A percentile compares a stretch with the other conserved stretches of the same genome.
Conservation (phyloP, 1,139 yeast genomes). For the Spencermartinsiella ligniputridi region DNA sequence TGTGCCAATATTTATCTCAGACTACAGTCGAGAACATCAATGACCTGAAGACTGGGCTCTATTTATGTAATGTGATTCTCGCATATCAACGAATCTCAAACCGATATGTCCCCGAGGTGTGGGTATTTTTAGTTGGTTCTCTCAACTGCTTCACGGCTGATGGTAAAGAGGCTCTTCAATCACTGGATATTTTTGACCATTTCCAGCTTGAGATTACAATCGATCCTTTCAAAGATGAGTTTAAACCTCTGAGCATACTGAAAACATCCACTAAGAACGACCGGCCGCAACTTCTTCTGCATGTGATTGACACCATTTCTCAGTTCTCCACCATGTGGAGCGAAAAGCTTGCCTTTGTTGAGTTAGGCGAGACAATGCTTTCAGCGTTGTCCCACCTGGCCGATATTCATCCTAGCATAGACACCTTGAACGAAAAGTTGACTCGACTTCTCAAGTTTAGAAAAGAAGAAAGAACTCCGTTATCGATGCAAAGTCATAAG, state of each 20-base stretch:
- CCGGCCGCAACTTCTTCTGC: constrained; percentile 1
- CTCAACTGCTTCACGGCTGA: constrained; percentile 37
- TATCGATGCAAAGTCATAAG: constrained; percentile 81
- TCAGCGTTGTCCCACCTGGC: constrained; percentile 12
- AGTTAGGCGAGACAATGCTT: constrained; percentile 45
- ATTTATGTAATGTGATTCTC: constrained; percentile 58
- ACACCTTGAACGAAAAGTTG: constrained; percentile 33
- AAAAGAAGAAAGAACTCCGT: constrained; percentile 55
- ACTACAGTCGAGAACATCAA: constrained; percentile 37
- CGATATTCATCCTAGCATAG: constrained; percentile 3
- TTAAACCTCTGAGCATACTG: not conserved
- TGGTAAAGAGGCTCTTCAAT: not conserved
- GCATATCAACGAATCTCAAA: constrained; percentile 77
- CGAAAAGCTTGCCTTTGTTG: constrained; percentile 60
- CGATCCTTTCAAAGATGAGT: not conserved
- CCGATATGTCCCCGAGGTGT: constrained; percentile 76
- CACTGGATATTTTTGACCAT: not conserved
- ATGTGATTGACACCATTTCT: constrained; percentile 11
- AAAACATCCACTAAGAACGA: not conserved
- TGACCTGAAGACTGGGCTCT: constrained; percentile 49
- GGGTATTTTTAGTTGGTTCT: constrained; percentile 53
- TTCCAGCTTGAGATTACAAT: not conserved
- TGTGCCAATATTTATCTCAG: constrained; percentile 65
- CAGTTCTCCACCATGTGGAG: constrained; percentile 47
- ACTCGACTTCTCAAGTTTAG: constrained; percentile 50